Base-by-base conservation (phyloP, 257 asterid genomes). In the Solanum pinnatisectum region DNA sequence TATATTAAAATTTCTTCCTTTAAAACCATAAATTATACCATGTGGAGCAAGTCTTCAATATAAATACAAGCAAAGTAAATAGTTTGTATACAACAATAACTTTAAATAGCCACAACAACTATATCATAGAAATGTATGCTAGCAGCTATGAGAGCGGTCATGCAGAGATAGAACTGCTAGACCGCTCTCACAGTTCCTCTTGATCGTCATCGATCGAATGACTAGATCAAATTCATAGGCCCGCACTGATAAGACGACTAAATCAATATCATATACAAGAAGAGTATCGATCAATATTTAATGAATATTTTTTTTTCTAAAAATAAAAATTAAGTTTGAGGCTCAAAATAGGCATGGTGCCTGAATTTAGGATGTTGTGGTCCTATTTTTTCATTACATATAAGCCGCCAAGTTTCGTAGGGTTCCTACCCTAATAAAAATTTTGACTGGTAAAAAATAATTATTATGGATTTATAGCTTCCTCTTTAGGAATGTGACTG, bases 311-410 rank as follows among this genome's bases (percentile, higher is more conserved):
- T 81, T 79, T 52, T 60, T 40, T 68, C 23, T 14, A 30, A 60
- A 60, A 27, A 18, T 23, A 77, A 5, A 86, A 33, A 78, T 40
- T 8, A 78, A 73, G 33, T 71, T 78, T 86, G 77, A 40, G 63
- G 42, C 86, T 65, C 59, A 76, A 87, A 56, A 77, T 67, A 92
- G 95, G 94, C 91, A 90, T 59, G 85, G 84, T 88, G 88, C 78
- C 90, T 90, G 81, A 88, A 92, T 87, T 89, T 84, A 73, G 90
- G 92, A 91, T 76, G 81, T 73, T 56, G 94, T 94, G 96, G 95
- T 93, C 98, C 96, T 95, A 36, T 40, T 9, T 88, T 88, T 84
- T 84, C 27, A 90, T 89, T 91, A 92, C 91, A 92, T 52, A 88
- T 40, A 68, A 90, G 87, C 92, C 90, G 87, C 89, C 93, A 83